Conservation (phyloP, 495 filamentous ascomycete genomes). For the Filosporella fistucella region DNA sequence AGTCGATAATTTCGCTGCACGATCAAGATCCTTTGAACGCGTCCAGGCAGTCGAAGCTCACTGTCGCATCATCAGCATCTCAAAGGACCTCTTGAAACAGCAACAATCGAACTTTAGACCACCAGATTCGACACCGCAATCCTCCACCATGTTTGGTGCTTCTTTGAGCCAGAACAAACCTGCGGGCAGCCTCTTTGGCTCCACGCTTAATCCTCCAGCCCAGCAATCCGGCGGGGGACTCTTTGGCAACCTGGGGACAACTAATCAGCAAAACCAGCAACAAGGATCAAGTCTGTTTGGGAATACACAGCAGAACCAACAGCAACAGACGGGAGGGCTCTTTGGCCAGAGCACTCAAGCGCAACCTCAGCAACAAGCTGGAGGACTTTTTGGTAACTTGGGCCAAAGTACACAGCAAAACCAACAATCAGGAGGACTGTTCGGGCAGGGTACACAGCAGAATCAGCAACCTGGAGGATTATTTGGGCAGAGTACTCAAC, state of each 20-base stretch:
- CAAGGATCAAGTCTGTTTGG: slow-evolving; percentile 5
- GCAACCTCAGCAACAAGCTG: slow-evolving; percentile 20
- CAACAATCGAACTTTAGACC: background rate
- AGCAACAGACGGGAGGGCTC: slow-evolving; percentile 6
- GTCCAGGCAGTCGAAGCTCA: background rate
- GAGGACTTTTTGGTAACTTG: slow-evolving; percentile 33
- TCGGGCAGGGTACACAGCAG: slow-evolving; percentile 11
- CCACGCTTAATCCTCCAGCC: slow-evolving; percentile 10
- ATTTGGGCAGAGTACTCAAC: slow-evolving; percentile 26
- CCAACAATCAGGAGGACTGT: slow-evolving; percentile 20
- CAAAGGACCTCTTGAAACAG: background rate
- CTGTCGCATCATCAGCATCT: background rate
- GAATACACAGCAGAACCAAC: too few species aligned
- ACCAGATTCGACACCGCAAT: background rate
- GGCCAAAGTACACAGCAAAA: slow-evolving; percentile 24
- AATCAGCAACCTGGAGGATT: slow-evolving; percentile 22
- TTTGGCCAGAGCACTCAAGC: slow-evolving; percentile 12
- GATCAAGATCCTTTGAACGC: slow-evolving; percentile 8
- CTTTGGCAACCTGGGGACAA: slow-evolving; percentile 43
- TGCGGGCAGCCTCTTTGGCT: slow-evolving; percentile 12
- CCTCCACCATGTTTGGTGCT: slow-evolving; percentile 10
- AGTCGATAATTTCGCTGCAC: background rate
- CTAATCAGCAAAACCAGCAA: slow-evolving; percentile 25
- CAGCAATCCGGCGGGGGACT: slow-evolving; percentile 26
- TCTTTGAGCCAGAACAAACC: slow-evolving; percentile 14